These are phyloP conservation scores for Venturia oleaginea DNA, from an alignment of 2,329 filamentous ascomycete genomes.

Conservation along the genomic window DNA sequence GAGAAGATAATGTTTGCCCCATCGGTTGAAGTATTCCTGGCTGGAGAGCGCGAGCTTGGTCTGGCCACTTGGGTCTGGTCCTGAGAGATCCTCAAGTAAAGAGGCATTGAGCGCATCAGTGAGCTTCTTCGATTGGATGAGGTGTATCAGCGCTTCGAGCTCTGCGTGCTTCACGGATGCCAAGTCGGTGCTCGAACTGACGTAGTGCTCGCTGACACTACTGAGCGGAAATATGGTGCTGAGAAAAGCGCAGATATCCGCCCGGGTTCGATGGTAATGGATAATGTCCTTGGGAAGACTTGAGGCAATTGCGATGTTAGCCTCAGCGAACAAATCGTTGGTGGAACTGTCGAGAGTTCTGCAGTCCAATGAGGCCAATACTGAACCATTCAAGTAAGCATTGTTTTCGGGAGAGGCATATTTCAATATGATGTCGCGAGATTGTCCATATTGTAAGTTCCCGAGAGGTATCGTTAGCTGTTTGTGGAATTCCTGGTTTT, in stretches of 20 bases:
- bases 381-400: neutral
- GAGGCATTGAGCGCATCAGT: constrained; percentile 36
- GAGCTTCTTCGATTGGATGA: constrained; percentile 15
- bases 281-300: neutral
- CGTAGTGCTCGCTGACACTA: constrained; percentile 29
- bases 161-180: neutral
- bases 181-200: neutral
- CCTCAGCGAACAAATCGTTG: neutral
- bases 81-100: constrained; percentile 42
- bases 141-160: neutral
- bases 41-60: constrained; percentile 39
- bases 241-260: constrained; percentile 42
- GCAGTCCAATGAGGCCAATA: constrained; percentile 11
- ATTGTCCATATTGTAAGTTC: constrained; percentile 53
- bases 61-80: constrained; percentile 39
- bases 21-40: constrained; percentile 35
- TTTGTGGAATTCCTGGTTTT: neutral
- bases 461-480: constrained; percentile 34
- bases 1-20: constrained; percentile 51
- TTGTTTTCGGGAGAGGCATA: neutral
- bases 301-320: neutral
- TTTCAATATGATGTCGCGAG: constrained; percentile 45
- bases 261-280: constrained; percentile 44
- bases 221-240: constrained; percentile 35
- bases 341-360: neutral